A percentile compares a stretch with the other conserved stretches of the same genome.
Evolutionary conservation across 441 rosid species (phyloP).

Genomic region (Gossypium aridum): DNA sequence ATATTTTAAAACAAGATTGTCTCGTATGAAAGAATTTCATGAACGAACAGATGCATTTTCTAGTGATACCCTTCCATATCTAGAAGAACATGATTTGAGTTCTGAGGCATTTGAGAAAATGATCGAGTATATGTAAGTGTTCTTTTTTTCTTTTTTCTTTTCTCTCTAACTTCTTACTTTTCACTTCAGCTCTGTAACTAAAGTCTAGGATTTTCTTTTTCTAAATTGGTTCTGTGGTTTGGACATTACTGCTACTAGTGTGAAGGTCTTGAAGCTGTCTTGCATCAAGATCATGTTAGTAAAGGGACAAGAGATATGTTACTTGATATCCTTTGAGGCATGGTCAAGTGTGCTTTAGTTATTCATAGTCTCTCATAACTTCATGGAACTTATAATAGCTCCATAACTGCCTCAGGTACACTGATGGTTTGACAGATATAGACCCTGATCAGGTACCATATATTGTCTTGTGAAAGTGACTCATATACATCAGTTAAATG

Average conservation of each 20-base stretch:
- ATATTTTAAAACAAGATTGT: conserved; percentile 82
- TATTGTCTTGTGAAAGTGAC: conserved; percentile 5
- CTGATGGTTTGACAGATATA: conserved; percentile 79
- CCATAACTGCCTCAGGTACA: conserved; percentile 63
- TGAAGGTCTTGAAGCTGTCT: neutral
- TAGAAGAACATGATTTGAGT: conserved; percentile 86
- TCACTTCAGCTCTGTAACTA: neutral
- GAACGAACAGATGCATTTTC: conserved; percentile 47
- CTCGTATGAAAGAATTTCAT: conserved; percentile 66
- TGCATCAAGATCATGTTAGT: neutral
- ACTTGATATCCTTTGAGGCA: neutral
- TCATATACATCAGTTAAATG: neutral
- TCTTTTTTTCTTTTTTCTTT: neutral
- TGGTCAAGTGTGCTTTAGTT: conserved; percentile 8
- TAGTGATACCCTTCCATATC: conserved; percentile 46
- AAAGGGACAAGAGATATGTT: neutral
- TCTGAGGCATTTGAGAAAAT: conserved; percentile 77
- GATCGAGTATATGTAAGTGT: conserved; percentile 87
- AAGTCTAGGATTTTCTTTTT: neutral
- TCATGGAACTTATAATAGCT: conserved; percentile 19
- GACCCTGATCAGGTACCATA: conserved; percentile 59
- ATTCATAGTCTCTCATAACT: conserved; percentile 1
- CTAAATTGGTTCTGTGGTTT: conserved; percentile 5
- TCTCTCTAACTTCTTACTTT: neutral
- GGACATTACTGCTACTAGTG: neutral